Conservation (phyloP, 805 yeast genomes). For the Kluyveromyces dobzhanskii region DNA sequence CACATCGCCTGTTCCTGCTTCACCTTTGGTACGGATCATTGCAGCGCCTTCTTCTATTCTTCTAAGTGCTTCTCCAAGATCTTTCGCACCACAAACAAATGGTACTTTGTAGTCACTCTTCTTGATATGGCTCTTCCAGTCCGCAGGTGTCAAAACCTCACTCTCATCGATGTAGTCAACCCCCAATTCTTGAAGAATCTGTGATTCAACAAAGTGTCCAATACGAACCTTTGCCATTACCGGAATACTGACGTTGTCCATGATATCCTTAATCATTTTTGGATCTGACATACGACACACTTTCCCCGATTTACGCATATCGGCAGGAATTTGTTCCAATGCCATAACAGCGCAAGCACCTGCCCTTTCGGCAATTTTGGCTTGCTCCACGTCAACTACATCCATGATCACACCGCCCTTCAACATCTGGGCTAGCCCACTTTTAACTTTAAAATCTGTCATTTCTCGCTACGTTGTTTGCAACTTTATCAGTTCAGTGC, state of each 20-base stretch:
- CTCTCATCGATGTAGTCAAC: constrained; percentile 79
- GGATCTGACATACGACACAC: constrained; percentile 88
- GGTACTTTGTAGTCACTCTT: constrained; percentile 60
- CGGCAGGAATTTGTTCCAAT: constrained; percentile 76
- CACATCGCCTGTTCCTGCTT: constrained; percentile 84
- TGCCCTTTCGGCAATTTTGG: constrained; percentile 68
- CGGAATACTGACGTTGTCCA: constrained; percentile 56
- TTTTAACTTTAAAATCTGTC: constrained; percentile 44
- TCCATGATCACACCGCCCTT: constrained; percentile 72
- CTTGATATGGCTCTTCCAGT: constrained; percentile 53
- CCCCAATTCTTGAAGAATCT: constrained; percentile 59
- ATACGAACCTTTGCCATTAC: constrained; percentile 85
- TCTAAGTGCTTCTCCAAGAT: constrained; percentile 75
- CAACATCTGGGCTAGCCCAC: constrained; percentile 80
- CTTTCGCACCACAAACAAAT: constrained; percentile 77
- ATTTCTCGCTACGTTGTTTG: constrained; percentile 3
- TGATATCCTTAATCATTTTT: constrained; percentile 63
- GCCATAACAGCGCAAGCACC: constrained; percentile 93
- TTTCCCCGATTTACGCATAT: constrained; percentile 72
- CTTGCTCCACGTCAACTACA: constrained; percentile 75
- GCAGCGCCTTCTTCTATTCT: constrained; percentile 79
- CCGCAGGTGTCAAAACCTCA: constrained; percentile 80
- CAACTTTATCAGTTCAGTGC: too few species aligned
- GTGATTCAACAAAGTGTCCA: constrained; percentile 79
- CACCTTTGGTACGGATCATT: constrained; percentile 81